Base-by-base conservation (phyloP, 306 rosid genomes). In the Geum urbanum region DNA sequence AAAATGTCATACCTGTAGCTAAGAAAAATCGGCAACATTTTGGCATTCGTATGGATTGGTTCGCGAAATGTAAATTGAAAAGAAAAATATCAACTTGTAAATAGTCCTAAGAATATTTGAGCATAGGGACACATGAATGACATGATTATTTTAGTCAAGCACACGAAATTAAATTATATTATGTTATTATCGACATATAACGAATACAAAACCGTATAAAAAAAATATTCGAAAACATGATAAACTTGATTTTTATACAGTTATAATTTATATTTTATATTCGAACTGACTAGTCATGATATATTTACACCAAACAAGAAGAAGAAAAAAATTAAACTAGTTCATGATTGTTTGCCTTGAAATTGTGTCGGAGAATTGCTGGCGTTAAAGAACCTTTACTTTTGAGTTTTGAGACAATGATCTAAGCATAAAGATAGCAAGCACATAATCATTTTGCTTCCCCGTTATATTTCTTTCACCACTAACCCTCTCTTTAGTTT, bases 361-460 rank as follows among this genome's bases (percentile, higher is more conserved):
- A 47, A n/a, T 32, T 67, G 35, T 35, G 11, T 48, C 32, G 57
- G 27, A 6, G 10, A 12, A 15, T 14, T 16, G 4, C 9, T 19
- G 13, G 56, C 44, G 59, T 49, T 18, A 19, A 68, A 68, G 39
- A 68, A 39, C 14, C 39, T 54, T 54, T 69, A 15, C 11, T 54
- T 41, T 69, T 54, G 43, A 1, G 8, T 54, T 41, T 69, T 54
- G 43, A 1, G 8, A 16, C 15, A 62, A 62, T 40, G 32, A 40
- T 40, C 47, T 12, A 62, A 62, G 67, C 19, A n/a, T 3, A 18
- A 9, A 18, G 57, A 11, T 10, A 9, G 37, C 37, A 49, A 10
- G 3, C 43, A 59, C 20, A 8, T 52, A 7, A 67, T 67, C 12
- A 67, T 67, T 67, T 52, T 52, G 72, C 54, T 39, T 68, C 61